Percentiles rank a stretch among this genome's conserved stretches.
These are phyloP conservation scores for Geotrichum phurueaensis DNA, from an alignment of 1,139 yeast species.

Conservation along the genomic window DNA sequence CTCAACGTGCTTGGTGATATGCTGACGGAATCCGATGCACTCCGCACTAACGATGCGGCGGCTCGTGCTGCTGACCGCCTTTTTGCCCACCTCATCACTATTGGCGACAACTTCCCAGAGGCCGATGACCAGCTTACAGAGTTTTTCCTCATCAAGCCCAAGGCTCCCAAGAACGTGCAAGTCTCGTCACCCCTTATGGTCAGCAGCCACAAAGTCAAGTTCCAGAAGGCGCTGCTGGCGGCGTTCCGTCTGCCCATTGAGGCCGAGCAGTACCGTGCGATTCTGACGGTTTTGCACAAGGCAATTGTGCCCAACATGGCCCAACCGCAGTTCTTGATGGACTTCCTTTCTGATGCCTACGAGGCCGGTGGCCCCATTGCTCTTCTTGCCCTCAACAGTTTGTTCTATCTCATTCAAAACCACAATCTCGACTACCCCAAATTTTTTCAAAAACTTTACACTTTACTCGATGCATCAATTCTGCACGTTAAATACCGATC, in stretches of 20 bases:
- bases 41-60: conserved; percentile 11
- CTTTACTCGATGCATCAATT: conserved; percentile 62
- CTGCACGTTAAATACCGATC: conserved; percentile 78
- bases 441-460: conserved; percentile 76
- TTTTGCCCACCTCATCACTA: conserved; percentile 16
- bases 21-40: conserved; percentile 13
- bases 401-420: conserved; percentile 76
- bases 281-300: conserved; percentile 69
- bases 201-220: conserved; percentile 54
- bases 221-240: conserved; percentile 63
- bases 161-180: conserved; percentile 47
- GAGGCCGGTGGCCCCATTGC: conserved; percentile 64
- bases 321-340: conserved; percentile 82
- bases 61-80: conserved; percentile 15
- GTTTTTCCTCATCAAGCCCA: conserved; percentile 37
- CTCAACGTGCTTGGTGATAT: conserved; percentile 16
- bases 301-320: conserved; percentile 75
- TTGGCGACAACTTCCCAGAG: conserved; percentile 25
- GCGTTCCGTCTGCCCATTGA: conserved; percentile 48
- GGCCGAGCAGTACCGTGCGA: conserved; percentile 57
- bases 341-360: conserved; percentile 84
- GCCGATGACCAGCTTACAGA: conserved; percentile 28
- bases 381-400: conserved; percentile 76
- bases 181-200: conserved; percentile 43
- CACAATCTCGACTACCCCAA: conserved; percentile 90